Base-by-base conservation (phyloP, 2,329 filamentous ascomycete genomes). In the Fusarium anguioides region DNA sequence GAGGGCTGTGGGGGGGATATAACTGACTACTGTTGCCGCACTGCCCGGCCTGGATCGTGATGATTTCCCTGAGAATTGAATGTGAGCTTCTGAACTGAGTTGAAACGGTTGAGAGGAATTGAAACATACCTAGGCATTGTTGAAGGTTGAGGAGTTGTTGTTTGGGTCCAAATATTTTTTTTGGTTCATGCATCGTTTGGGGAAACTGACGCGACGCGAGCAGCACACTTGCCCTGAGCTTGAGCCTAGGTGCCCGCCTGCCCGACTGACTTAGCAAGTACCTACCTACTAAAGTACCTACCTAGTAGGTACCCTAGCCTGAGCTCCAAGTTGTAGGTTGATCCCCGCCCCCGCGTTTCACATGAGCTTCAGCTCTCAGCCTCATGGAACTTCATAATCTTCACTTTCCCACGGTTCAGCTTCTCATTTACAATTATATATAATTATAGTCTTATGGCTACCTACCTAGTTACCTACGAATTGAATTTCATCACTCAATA, bases 31-130 rank as follows among this genome's bases (percentile, higher is more conserved):
- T 97, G 83, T 98, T 98, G 87, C 95, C 96, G 86, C 96, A 98
- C 82, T 98, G 96, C 87, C 96, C 96, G 70, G 96, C 95, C 83
- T 99, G 96, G 75, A 99, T 91, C 66, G 96, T 99, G 81, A 99
- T 99, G 75, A 99, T 99, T 87, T 99, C 96, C 81, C 96, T 97
- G 73, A 17, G 18, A 10, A 23, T 40, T 42, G 18, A 15, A 21
- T 18, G 9, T 64, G 18, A 69, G 62, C 41, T 46, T 36, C 31
- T 24, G 10, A 29, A 57, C 36, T 33, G 41, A 47, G 23, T 11
- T 33, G 21, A 18, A 18, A 29, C 31, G 10, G 23, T 9, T 11
- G 8, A 23, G 39, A 24, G 26, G 20, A 21, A 15, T n/a, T n/a
- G 44, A 18, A 27, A 64, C 8, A 15, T 65, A 71, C 68, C 72